These are phyloP conservation scores for Salvia rosmarinus DNA, from an alignment of 257 asterid genomes.

Conservation along the genomic window DNA sequence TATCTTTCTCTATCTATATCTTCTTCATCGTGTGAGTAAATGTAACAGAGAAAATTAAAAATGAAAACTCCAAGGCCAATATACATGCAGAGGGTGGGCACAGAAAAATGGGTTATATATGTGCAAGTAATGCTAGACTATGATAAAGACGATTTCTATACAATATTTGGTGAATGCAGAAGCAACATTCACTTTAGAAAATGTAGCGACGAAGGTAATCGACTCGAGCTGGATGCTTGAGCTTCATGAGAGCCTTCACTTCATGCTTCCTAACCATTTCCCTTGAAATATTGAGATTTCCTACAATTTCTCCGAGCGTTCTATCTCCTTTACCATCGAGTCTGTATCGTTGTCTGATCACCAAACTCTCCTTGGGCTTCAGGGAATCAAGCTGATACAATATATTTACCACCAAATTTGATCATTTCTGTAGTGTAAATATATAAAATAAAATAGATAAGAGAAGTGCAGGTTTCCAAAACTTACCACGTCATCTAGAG, in stretches of 20 bases:
- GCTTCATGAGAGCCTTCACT: conserved; percentile 95
- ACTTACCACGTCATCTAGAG: conserved; percentile 91
- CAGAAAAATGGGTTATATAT: conserved; percentile 39
- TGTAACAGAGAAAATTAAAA: background rate
- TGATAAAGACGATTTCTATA: conserved; percentile 42
- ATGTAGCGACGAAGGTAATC: conserved; percentile 80
- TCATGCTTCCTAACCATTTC: conserved; percentile 97
- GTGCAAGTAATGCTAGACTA: conserved; percentile 34
- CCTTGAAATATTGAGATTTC: conserved; percentile 84
- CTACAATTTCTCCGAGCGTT: conserved; percentile 94
- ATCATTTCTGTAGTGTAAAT: background rate
- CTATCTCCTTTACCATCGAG: conserved; percentile 93
- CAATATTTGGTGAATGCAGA: conserved; percentile 20
- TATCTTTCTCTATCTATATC: background rate
- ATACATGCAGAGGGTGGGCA: conserved; percentile 33
- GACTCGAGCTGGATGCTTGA: conserved; percentile 89
- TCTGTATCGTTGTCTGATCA: conserved; percentile 91
- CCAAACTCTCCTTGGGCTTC: conserved; percentile 97
- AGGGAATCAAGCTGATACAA: conserved; percentile 80
- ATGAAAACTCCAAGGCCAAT: background rate
- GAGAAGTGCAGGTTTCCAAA: conserved; percentile 6
- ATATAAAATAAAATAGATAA: too few relatives aligned
- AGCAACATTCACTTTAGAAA: conserved; percentile 6
- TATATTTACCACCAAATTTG: background rate
- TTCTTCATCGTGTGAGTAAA: conserved; percentile 13